phyloP scores from a whole-genome alignment of 805 yeast species.

The Candida coquimbonensis region DNA sequence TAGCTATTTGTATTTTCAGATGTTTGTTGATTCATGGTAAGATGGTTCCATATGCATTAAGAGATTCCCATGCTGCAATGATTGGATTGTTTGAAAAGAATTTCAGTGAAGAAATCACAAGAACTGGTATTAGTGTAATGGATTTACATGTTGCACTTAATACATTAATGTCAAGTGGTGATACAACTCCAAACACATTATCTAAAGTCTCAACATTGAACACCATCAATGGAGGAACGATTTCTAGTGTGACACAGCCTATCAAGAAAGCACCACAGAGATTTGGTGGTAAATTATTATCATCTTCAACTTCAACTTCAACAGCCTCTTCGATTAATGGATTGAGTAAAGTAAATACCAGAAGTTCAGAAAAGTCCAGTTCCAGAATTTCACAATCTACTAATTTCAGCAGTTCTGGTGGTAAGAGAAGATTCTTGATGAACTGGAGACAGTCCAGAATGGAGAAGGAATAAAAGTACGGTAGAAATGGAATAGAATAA shows the following conservation, averaged over 20 bases:
- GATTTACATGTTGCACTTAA: slow-evolving; percentile 18
- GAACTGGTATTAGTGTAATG: slow-evolving; percentile 24
- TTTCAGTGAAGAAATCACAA: slow-evolving; percentile 55
- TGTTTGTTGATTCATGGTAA: slow-evolving; percentile 66
- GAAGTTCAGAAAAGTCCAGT: slow-evolving; percentile 22
- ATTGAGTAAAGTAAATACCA: slow-evolving; percentile 22
- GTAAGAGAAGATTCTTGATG: slow-evolving; percentile 24
- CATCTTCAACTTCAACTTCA: slow-evolving; percentile 3
- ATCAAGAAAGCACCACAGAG: background rate
- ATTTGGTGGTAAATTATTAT: background rate
- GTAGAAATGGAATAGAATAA: background rate
- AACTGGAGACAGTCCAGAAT: slow-evolving; percentile 29
- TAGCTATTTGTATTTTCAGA: slow-evolving; percentile 55
- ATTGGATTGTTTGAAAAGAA: slow-evolving; percentile 56
- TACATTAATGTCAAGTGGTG: slow-evolving; percentile 1
- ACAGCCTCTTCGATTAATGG: slow-evolving; percentile 1
- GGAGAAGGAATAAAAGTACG: background rate
- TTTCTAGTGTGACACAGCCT: background rate
- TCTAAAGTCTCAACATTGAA: slow-evolving; percentile 15
- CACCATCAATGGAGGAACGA: slow-evolving; percentile 1
- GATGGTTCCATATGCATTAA: slow-evolving; percentile 49
- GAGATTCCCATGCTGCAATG: slow-evolving; percentile 60
- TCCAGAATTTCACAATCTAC: slow-evolving; percentile 10
- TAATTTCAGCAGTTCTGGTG: slow-evolving; percentile 2
- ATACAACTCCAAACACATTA: slow-evolving; percentile 8